Base-by-base conservation (phyloP, 2,329 filamentous ascomycete species). In the Microthyrium microscopicum region DNA sequence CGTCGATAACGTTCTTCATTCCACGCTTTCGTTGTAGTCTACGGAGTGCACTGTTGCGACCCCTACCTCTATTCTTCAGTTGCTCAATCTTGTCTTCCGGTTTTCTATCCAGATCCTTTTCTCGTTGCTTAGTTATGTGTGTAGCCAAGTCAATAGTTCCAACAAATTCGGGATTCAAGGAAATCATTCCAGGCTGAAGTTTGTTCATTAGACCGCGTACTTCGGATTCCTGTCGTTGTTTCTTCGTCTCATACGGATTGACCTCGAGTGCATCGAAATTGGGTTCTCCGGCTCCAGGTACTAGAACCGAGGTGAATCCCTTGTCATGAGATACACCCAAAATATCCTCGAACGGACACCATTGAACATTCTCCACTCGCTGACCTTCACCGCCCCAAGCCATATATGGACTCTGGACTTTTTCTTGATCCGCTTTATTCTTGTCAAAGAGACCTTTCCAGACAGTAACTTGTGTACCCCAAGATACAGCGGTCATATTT, bases 261-360 rank as follows among this genome's bases (percentile, higher is more conserved):
- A 76, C 66, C 56, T 98, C 89, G 34, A 94, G 64, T 3, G 84
- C 80, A 54, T 98, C 89, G 52, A 81, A 94, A 67, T 95, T 95
- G 51, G 89, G 75, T 55, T 98, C 89, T 40, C 89, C 89, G n/a
- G 87, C 80, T 30, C 89, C 89, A 5, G 89, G 89, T 2, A 95
- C 73, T 44, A 98, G 72, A 49, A 94, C 72, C 36, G 78, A 89
- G 12, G 78, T 80, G 60, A 95, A 95, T 11, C 89, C 89, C 39
- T 75, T 63, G 49, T 80, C 69, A 59, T 95, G 87, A 2, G 77
- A 70, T 17, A 93, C 68, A 11, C 87, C 89, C 2, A 98, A 69
- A 1, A 94, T 63, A 61, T 98, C 89, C 53, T 98, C 89, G 41
- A 80, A 93, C 0, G 89, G 89, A 51, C 89, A 98, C 81, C 87